Evolutionary conservation across 1,139 yeast genomes (phyloP), one percentile per base, ranked within the genome.

Genomic region (Zygosaccharomyces sapae): DNA sequence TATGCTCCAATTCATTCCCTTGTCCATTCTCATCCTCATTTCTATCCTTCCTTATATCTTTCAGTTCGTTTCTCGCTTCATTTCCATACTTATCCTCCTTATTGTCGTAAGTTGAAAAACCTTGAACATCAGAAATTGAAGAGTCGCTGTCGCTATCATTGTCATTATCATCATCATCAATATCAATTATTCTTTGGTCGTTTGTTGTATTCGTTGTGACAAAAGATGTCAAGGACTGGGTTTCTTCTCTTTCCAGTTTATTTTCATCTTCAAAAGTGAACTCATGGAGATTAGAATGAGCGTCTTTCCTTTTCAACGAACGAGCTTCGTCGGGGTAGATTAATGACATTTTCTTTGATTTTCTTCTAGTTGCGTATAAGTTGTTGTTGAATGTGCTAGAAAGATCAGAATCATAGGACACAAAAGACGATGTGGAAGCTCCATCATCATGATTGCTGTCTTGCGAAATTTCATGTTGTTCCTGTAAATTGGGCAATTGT

Each of bases 391-490:
- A 27, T 3, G 47, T 41, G 7, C 34, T 40, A 5, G 51, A 48
- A 18, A 49, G 39, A 19, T 47, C 46, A 8, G 58, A 58, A 40
- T 54, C 59, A 33, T 51, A 50, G 3, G 57, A 53, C 30, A 49
- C 49, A n/a, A 47, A 50, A 29, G 56, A 52, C n/a, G 29, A 44
- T 6, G 46, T 45, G 9, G 58, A 58, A 22, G 47, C 53, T 2
- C 47, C 41, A 7, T 47, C 51, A 25, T 29, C 18, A 16, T 34
- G 29, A 24, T 20, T 31, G 10, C 22, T 24, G 16, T 16, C 33
- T 13, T 24, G 13, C 37, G 47, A 22, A 40, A 36, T 44, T 37
- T 48, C 18, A 22, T 30, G 37, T 10, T 41, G 39, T 27, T 50
- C 52, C 3, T 38, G 33, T 6, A 52, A 39, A 37, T 45, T 44